Base-by-base conservation (phyloP, 2,329 filamentous ascomycete species). In the Byssothecium circinans region DNA sequence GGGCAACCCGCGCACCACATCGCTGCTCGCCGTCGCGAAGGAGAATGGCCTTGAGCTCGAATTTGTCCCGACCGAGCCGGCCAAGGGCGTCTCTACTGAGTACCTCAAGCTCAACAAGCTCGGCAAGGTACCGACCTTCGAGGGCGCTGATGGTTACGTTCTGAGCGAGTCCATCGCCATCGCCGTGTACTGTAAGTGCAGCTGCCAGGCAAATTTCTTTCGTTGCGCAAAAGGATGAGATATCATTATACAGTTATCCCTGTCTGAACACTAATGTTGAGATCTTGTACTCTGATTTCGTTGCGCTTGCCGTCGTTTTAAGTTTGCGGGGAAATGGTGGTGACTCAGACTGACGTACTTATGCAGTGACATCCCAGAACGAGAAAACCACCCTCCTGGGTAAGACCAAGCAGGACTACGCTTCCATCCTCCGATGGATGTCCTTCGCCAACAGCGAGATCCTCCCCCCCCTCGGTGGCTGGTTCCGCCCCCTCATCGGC, bases 401-500 rank as follows among this genome's bases (percentile, higher is more conserved):
- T 73, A 97, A 97, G 87, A 99, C 91, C 80, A 99, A 99, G 88
- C 92, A 99, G 82, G 94, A 99, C 85, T 91, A 97, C 77, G 94
- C 94, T 67, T 91, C 91, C 64, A 99, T 99, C 76, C 82, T 99
- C 73, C 89, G 88, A 78, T 99, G 94, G 94, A 86, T 96, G 87
- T 97, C 92, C 60, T 97, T 86, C 79, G 88, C 87, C 84, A 99
- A 97, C 85, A 74, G 78, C 52, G 92, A 99, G 81, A 74, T 96
- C 68, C 81, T 96, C 61, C 74, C 83, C 57, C 74, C 77, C 58
- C 77, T 97, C 61, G 86, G 81, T 76, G 80, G 75, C 72, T 96
- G 90, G 89, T 94, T 88, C 85, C 82, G 82, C 62, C 94, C 94
- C 62, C 85, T 97, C 62, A 74, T 90, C 63, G 94, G 94, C 72